Conservation (phyloP, 257 asterid genomes). For the Solanum microdontum region DNA sequence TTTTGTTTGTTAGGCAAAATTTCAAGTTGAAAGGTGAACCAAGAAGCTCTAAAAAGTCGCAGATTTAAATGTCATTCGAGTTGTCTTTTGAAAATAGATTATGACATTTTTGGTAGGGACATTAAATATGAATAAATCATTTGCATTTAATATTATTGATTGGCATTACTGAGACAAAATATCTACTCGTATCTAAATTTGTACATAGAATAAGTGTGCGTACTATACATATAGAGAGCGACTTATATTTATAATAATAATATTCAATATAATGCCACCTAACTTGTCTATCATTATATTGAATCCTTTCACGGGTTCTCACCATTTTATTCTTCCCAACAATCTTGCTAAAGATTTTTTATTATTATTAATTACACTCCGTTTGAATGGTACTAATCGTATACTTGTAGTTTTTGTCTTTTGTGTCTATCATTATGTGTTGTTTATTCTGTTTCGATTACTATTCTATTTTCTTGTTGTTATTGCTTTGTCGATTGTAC, state of each 20-base stretch:
- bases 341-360: not conserved
- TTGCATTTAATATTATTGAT: constrained; percentile 6
- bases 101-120: not conserved
- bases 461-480: too few species aligned
- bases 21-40: not conserved
- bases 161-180: constrained; percentile 8
- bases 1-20: not conserved
- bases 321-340: not conserved
- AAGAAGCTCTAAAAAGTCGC: not conserved
- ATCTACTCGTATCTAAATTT: constrained; percentile 13
- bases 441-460: not conserved
- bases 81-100: not conserved
- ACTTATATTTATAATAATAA: not conserved
- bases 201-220: not conserved
- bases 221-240: not conserved
- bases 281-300: constrained; percentile 1
- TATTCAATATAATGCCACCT: not conserved
- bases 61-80: not conserved
- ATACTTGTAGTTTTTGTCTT: not conserved
- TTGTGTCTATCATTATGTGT: not conserved
- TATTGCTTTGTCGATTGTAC: not conserved
- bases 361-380: not conserved
- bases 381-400: not conserved
- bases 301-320: constrained; percentile 9
- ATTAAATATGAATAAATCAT: not conserved